phyloP scores from a whole-genome alignment of 2,329 filamentous ascomycete species.

The Colletotrichum agaves region DNA sequence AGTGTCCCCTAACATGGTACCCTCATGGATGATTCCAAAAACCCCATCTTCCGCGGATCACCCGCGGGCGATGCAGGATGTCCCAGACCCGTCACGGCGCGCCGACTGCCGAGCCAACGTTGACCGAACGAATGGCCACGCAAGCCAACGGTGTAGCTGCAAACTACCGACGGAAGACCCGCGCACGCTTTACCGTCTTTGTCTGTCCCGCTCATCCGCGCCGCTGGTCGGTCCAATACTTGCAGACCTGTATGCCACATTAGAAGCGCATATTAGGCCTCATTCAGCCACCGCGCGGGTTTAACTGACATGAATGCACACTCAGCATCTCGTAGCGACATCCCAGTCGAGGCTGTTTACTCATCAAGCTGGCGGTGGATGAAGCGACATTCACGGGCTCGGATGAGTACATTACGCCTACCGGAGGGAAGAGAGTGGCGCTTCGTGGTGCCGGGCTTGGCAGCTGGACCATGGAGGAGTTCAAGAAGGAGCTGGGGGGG shows the following conservation, averaged over 20 bases:
- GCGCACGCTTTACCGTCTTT: background rate
- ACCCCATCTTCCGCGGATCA: background rate
- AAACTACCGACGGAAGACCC: background rate
- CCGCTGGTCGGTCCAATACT: background rate
- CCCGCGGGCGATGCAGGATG: background rate
- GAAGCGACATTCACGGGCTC: background rate
- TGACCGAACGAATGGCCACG: background rate
- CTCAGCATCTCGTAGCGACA: constrained; percentile 15
- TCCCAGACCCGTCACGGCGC: background rate
- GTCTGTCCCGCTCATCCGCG: background rate
- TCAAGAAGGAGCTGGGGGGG: constrained; percentile 38
- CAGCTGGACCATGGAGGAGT: constrained; percentile 50
- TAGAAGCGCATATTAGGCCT: background rate
- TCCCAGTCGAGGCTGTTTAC: constrained; percentile 5
- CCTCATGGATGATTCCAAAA: background rate
- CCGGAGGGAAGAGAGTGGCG: constrained; percentile 60
- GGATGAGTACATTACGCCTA: constrained; percentile 49
- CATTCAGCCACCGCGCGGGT: background rate
- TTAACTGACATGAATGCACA: background rate
- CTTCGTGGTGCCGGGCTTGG: constrained; percentile 59
- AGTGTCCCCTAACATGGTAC: too few relatives aligned
- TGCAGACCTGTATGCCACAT: background rate
- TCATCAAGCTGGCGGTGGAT: background rate
- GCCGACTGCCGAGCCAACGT: background rate
- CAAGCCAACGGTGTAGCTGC: background rate